These are phyloP conservation scores for Pythium insidiosum DNA, from an alignment of 352 stramenopile species.

Conservation along the genomic window DNA sequence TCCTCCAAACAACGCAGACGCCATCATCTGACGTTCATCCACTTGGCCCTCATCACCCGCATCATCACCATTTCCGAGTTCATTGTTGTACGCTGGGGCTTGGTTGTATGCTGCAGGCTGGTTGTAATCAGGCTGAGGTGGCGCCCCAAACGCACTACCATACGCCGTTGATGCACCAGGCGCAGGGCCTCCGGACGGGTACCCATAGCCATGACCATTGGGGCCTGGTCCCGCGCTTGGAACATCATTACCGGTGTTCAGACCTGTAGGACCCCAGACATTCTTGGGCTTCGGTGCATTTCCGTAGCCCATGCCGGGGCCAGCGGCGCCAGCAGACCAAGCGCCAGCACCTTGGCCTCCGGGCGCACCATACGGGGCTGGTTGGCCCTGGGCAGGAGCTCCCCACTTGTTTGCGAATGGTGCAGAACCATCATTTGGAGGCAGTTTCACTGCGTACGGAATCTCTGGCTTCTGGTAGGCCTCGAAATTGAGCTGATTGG, in stretches of 20 bases:
- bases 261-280: conserved; percentile 75
- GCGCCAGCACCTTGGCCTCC: too few relatives aligned
- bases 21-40: conserved; percentile 83
- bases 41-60: conserved; percentile 45
- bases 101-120: conserved; percentile 2
- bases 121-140: conserved; percentile 41
- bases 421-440: conserved; percentile 38
- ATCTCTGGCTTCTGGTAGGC: conserved; percentile 89
- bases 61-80: conserved; percentile 27
- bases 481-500: conserved; percentile 81
- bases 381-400: conserved; percentile 12
- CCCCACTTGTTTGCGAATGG: conserved; percentile 64
- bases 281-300: conserved; percentile 66
- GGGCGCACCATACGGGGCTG: conserved; percentile 14
- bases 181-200: conserved; percentile 9
- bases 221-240: conserved; percentile 4
- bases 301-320: too few relatives aligned
- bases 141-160: conserved; percentile 29
- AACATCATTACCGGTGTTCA: conserved; percentile 31
- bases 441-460: conserved; percentile 73
- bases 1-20: conserved; percentile 95
- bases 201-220: conserved; percentile 22
- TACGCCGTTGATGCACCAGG: conserved; percentile 16
- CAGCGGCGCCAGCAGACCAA: too few relatives aligned
- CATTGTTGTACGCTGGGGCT: conserved; percentile 18